These are phyloP conservation scores for Anisogramma anomala DNA, from an alignment of 2,329 filamentous ascomycete genomes.

Conservation along the genomic window DNA sequence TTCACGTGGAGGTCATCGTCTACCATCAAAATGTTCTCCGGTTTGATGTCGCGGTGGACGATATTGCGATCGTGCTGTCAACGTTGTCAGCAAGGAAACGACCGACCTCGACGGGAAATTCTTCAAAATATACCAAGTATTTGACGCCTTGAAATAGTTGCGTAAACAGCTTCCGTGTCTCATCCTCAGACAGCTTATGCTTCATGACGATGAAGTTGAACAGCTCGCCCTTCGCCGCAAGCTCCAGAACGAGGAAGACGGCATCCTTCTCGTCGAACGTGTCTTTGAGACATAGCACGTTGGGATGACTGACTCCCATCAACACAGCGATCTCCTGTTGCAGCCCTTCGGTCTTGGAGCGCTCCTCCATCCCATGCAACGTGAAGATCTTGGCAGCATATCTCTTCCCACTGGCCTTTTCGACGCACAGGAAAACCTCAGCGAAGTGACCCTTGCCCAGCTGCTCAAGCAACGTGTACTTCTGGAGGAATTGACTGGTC, in stretches of 20 bases:
- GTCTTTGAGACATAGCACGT: conserved; percentile 84
- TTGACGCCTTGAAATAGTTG: conserved; percentile 92
- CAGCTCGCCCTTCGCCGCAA: conserved; percentile 84
- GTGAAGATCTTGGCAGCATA: conserved; percentile 95
- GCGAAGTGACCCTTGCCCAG: conserved; percentile 94
- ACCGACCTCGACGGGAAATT: neutral
- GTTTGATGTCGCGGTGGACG: conserved; percentile 95
- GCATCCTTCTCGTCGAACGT: conserved; percentile 87
- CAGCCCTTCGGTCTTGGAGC: conserved; percentile 70
- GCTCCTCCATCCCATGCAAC: conserved; percentile 70
- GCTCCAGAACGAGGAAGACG: conserved; percentile 82
- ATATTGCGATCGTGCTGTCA: conserved; percentile 87
- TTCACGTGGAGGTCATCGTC: conserved; percentile 82
- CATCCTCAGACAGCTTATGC: conserved; percentile 72
- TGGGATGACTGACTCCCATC: conserved; percentile 94
- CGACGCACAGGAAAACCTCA: conserved; percentile 81
- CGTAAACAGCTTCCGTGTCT: conserved; percentile 75
- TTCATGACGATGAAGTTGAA: conserved; percentile 94
- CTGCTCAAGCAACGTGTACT: conserved; percentile 74
- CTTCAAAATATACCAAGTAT: conserved; percentile 54
- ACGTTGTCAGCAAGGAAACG: conserved; percentile 22
- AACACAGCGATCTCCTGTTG: conserved; percentile 94
- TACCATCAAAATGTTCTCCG: conserved; percentile 84
- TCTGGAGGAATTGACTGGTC: conserved; percentile 69
- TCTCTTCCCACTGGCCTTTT: conserved; percentile 68